Evolutionary conservation across 1,139 yeast genomes (phyloP).

Genomic region (Scheffersomyces quercinus): DNA sequence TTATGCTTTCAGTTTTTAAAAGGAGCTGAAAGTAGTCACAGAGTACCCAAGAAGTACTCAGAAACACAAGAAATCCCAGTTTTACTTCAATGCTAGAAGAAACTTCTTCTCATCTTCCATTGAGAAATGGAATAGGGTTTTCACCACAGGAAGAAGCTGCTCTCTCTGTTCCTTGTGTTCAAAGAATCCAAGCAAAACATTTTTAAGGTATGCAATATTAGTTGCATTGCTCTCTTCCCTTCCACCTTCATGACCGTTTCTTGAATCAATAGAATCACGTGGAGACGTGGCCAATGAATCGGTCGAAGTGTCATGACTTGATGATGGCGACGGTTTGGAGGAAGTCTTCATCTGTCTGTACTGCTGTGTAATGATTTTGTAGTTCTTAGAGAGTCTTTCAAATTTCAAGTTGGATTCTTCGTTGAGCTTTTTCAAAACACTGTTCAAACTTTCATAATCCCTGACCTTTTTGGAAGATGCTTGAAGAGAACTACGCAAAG

Average conservation of each 20-base stretch:
- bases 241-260: not conserved
- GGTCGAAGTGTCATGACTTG: constrained; percentile 2
- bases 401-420: constrained; percentile 69
- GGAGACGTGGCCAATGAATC: constrained; percentile 5
- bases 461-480: constrained; percentile 50
- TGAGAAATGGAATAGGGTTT: constrained; percentile 68
- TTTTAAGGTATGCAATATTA: constrained; percentile 76
- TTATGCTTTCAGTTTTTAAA: constrained; percentile 50
- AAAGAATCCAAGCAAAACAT: constrained; percentile 82
- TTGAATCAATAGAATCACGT: constrained; percentile 3
- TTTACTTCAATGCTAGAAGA: constrained; percentile 55
- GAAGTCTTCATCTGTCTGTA: constrained; percentile 35
- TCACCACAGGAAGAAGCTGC: constrained; percentile 80
- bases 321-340: constrained; percentile 12
- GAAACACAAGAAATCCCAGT: too few relatives aligned
- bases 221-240: constrained; percentile 15
- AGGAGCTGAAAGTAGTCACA: too few relatives aligned
- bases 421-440: constrained; percentile 58
- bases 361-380: constrained; percentile 61
- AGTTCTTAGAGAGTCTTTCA: constrained; percentile 66
- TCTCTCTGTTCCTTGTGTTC: constrained; percentile 92
- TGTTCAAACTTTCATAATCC: constrained; percentile 59
- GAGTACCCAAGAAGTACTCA: too few relatives aligned
- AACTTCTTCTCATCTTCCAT: constrained; percentile 73
- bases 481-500: constrained; percentile 55